phyloP scores from a whole-genome alignment of 2,329 filamentous ascomycete genomes.

The Fusarium sulawesiense region DNA sequence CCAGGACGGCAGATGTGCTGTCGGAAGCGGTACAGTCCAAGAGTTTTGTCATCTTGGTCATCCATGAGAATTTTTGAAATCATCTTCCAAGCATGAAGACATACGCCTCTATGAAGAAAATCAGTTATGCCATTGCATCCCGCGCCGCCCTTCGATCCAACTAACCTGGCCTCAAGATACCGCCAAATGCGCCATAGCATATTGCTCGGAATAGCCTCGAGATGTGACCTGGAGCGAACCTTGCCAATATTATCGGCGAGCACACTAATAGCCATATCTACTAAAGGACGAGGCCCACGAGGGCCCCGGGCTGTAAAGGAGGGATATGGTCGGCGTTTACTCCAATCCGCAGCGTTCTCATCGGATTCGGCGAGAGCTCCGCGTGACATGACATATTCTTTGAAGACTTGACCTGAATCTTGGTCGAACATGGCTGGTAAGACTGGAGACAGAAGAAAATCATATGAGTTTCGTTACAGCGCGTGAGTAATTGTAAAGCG shows the following conservation, averaged over 20 bases:
- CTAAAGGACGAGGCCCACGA: constrained; percentile 52
- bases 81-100: constrained; percentile 56
- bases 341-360: constrained; percentile 50
- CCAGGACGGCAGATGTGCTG: constrained; percentile 55
- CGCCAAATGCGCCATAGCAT: constrained; percentile 54
- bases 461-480: neutral
- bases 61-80: constrained; percentile 51
- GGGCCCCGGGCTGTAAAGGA: constrained; percentile 42
- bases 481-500: neutral
- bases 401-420: constrained; percentile 52
- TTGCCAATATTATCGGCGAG: constrained; percentile 53
- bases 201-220: constrained; percentile 51
- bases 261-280: constrained; percentile 55
- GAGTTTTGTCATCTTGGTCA: constrained; percentile 49
- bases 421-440: constrained; percentile 49
- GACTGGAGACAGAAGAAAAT: neutral
- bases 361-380: constrained; percentile 40
- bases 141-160: constrained; percentile 10
- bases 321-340: constrained; percentile 48
- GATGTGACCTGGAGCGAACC: constrained; percentile 47
- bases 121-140: constrained; percentile 7
- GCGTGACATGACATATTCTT: constrained; percentile 52
- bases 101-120: constrained; percentile 47
- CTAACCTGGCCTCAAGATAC: constrained; percentile 55
- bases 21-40: constrained; percentile 54